Conservation (phyloP, 371 early-diverging fungal species). For the Coemansia sp. region DNA sequence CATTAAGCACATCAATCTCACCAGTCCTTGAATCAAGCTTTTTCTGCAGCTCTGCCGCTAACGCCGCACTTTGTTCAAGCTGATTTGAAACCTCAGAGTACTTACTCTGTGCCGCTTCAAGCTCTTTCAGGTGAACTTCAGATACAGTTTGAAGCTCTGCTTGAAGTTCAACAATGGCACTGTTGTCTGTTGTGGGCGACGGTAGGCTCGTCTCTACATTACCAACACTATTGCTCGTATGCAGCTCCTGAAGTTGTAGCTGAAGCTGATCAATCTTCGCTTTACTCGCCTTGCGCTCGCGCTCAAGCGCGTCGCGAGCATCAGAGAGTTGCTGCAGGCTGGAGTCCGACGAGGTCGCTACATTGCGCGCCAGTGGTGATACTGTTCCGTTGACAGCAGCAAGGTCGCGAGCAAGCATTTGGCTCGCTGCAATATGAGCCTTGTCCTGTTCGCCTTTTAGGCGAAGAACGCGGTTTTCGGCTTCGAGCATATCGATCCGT, state of each 20-base stretch:
- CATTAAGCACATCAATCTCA: slow-evolving; percentile 30
- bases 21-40: slow-evolving; percentile 27
- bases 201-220: neutral
- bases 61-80: slow-evolving; percentile 39
- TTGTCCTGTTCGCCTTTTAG: slow-evolving; percentile 52
- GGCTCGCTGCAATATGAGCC: slow-evolving; percentile 49
- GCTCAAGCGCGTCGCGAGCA: slow-evolving; percentile 23
- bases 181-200: neutral
- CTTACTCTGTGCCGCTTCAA: slow-evolving; percentile 25
- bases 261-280: slow-evolving; percentile 21
- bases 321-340: slow-evolving; percentile 30
- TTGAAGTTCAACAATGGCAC: slow-evolving; percentile 19
- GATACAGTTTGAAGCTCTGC: slow-evolving; percentile 1
- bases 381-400: slow-evolving; percentile 13
- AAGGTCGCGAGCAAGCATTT: slow-evolving; percentile 48
- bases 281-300: slow-evolving; percentile 30
- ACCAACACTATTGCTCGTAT: neutral
- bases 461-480: slow-evolving; percentile 52
- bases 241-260: slow-evolving; percentile 21
- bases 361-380: slow-evolving; percentile 21
- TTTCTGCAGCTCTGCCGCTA: slow-evolving; percentile 15
- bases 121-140: slow-evolving; percentile 29
- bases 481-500: slow-evolving; percentile 52
- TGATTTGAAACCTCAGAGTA: slow-evolving; percentile 34
- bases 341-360: neutral